These are phyloP conservation scores for Apiospora saccharicola DNA, from an alignment of 2,329 filamentous ascomycete genomes.

Conservation along the genomic window DNA sequence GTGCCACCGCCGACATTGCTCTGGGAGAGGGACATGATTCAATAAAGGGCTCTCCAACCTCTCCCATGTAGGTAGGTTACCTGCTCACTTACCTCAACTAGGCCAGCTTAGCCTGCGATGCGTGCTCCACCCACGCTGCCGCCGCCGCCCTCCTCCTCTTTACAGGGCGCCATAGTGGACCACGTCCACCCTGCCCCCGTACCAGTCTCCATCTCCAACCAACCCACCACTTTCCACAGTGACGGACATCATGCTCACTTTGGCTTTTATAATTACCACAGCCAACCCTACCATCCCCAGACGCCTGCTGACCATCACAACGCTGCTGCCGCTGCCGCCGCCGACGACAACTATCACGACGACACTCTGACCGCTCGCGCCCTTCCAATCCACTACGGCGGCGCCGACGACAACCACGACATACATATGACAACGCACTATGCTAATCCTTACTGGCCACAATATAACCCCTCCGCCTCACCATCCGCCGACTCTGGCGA, in stretches of 20 bases:
- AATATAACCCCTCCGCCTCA: neutral
- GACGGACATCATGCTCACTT: slow-evolving; percentile 15
- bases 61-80: slow-evolving; percentile 5
- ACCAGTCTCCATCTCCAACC: slow-evolving; percentile 9
- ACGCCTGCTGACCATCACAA: neutral
- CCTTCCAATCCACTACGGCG: neutral
- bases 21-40: neutral
- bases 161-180: slow-evolving; percentile 13
- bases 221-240: slow-evolving; percentile 13
- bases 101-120: neutral
- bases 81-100: neutral
- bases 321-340: neutral
- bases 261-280: slow-evolving; percentile 4
- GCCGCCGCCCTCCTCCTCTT: neutral
- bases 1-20: neutral
- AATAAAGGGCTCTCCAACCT: slow-evolving; percentile 5
- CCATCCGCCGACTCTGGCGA: slow-evolving; percentile 24
- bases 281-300: neutral
- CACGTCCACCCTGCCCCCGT: neutral
- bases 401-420: slow-evolving; percentile 1
- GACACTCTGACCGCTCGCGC: neutral
- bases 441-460: slow-evolving; percentile 16
- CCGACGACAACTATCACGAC: slow-evolving; percentile 1
- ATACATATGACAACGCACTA: slow-evolving; percentile 22
- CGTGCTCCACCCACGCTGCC: neutral